A percentile compares a stretch with the other conserved stretches of the same genome.
Conservation (phyloP, 176 grass and related monocot genomes). For the Oryza coarctata region DNA sequence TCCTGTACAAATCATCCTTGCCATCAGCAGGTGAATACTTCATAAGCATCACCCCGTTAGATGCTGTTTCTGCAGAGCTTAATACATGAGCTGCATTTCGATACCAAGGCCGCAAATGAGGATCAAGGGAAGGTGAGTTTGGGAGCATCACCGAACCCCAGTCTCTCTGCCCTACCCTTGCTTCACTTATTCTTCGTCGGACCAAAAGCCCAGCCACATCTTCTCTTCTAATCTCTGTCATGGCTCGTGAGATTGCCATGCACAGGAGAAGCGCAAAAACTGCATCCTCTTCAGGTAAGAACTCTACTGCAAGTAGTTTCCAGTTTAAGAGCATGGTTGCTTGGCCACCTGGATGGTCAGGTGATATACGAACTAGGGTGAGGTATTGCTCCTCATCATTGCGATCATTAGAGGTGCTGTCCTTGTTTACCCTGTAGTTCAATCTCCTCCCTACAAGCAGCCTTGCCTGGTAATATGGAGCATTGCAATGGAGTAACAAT, state of each 20-base stretch:
- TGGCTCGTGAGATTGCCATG: constrained; percentile 62
- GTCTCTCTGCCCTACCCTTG: constrained; percentile 57
- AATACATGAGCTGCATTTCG: constrained; percentile 62
- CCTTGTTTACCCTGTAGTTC: constrained; percentile 63
- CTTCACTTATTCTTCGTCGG: constrained; percentile 65
- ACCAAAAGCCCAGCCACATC: constrained; percentile 68
- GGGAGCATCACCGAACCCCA: constrained; percentile 77
- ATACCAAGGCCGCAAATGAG: constrained; percentile 73
- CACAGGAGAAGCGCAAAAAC: constrained; percentile 68
- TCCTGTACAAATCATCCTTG: constrained; percentile 73
- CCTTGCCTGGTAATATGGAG: constrained; percentile 47
- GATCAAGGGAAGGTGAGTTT: constrained; percentile 35
- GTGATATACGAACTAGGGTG: constrained; percentile 58
- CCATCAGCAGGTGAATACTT: constrained; percentile 80
- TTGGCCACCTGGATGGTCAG: constrained; percentile 59
- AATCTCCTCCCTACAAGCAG: constrained; percentile 71
- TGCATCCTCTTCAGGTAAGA: constrained; percentile 80
- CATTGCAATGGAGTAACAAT: constrained; percentile 23
- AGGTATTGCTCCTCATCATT: constrained; percentile 65
- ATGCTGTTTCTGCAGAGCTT: constrained; percentile 44
- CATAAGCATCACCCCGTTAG: constrained; percentile 23
- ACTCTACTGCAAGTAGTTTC: constrained; percentile 78
- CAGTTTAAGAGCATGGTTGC: constrained; percentile 77
- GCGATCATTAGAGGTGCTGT: constrained; percentile 7
- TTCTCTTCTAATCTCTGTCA: constrained; percentile 78